These are phyloP conservation scores for Argentina anserina DNA, from an alignment of 306 rosid species.

Conservation along the genomic window DNA sequence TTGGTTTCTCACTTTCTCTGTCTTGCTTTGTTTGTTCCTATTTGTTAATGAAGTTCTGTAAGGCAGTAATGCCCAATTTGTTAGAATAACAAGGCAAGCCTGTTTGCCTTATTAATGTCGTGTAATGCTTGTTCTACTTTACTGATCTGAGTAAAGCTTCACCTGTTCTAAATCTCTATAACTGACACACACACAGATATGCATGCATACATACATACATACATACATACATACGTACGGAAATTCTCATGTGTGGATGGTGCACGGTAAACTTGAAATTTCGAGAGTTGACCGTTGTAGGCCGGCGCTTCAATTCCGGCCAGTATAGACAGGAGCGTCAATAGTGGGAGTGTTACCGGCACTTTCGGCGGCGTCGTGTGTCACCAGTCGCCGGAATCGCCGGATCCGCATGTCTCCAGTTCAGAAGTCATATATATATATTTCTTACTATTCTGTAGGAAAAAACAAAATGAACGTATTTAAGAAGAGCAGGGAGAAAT, in stretches of 20 bases:
- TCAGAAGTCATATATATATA: no score
- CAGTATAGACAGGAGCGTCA: no score
- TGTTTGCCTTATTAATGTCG: slow-evolving; percentile 23
- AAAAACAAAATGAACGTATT: neutral
- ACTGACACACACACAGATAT: neutral
- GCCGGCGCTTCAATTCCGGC: no score
- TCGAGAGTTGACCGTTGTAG: no score
- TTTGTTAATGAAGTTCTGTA: neutral
- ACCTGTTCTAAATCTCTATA: neutral
- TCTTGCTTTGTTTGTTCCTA: neutral
- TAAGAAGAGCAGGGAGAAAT: neutral
- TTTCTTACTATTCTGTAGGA: neutral
- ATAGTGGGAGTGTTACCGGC: no score
- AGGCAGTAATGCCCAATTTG: slow-evolving; percentile 6
- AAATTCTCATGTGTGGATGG: no score
- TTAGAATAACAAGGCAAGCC: slow-evolving; percentile 22
- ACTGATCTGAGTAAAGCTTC: neutral
- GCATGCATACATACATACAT: no score
- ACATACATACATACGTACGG: no score
- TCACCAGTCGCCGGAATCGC: no score
- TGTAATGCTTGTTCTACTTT: neutral
- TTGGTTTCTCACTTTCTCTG: neutral
- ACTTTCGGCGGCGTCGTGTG: no score
- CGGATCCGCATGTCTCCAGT: no score
- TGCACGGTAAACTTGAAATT: no score